These are phyloP conservation scores for Tolypocladium album DNA, from an alignment of 2,329 filamentous ascomycete species.

Conservation along the genomic window DNA sequence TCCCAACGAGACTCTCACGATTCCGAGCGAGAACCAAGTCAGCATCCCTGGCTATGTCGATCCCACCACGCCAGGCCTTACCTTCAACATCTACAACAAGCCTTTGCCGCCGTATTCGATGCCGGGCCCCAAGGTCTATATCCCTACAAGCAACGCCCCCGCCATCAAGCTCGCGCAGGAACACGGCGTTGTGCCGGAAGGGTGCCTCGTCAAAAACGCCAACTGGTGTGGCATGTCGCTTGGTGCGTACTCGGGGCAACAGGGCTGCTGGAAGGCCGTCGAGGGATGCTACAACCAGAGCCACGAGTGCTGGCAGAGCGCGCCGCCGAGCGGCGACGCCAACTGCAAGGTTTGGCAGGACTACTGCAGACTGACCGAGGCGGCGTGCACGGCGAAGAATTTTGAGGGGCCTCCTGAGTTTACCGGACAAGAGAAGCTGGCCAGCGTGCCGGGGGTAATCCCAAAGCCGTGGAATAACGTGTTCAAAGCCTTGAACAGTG, in stretches of 20 bases:
- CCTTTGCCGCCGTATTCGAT: too few relatives aligned
- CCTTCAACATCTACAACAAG: too few relatives aligned
- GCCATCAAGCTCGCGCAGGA: too few relatives aligned
- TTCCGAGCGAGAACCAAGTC: too few relatives aligned
- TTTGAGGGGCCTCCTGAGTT: conserved; percentile 38
- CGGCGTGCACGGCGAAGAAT: conserved; percentile 27
- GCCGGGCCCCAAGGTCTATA: too few relatives aligned
- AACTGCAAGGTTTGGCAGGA: conserved; percentile 52
- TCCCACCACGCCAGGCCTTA: too few relatives aligned
- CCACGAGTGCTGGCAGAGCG: conserved; percentile 45
- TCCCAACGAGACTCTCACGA: too few relatives aligned
- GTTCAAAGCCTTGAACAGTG: conserved; percentile 26
- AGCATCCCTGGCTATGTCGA: too few relatives aligned
- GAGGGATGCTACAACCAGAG: conserved; percentile 48
- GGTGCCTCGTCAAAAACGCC: too few relatives aligned
- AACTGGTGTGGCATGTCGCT: too few relatives aligned
- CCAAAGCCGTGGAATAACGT: conserved; percentile 24
- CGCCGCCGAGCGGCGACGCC: conserved; percentile 46
- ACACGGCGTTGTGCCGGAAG: too few relatives aligned
- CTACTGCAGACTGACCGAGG: conserved; percentile 44
- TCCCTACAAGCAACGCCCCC: too few relatives aligned
- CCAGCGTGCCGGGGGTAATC: conserved; percentile 19
- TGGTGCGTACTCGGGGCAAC: conserved; percentile 36
- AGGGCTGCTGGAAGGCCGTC: conserved; percentile 48
- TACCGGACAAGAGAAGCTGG: conserved; percentile 21